phyloP scores from a whole-genome alignment of 2,329 filamentous ascomycete genomes.

The Phaeosphaeria sp. region DNA sequence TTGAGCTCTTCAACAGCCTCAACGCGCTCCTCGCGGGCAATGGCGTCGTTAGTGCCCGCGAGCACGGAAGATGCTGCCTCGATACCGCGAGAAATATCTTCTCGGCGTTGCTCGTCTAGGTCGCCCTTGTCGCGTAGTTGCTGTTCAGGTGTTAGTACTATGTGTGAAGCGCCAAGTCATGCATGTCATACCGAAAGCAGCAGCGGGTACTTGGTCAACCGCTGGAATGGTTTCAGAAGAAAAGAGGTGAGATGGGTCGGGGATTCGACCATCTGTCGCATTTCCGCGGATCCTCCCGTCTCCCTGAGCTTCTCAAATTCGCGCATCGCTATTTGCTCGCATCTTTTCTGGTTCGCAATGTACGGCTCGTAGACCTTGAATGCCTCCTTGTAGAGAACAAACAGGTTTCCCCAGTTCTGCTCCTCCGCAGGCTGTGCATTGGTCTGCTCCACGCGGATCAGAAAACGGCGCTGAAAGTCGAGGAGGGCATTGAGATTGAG shows the following conservation, averaged over 20 bases:
- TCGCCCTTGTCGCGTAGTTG: constrained; percentile 86
- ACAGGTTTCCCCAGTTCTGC: constrained; percentile 96
- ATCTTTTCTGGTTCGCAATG: constrained; percentile 94
- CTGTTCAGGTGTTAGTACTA: constrained; percentile 51
- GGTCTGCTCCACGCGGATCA: constrained; percentile 95
- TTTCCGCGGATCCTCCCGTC: constrained; percentile 68
- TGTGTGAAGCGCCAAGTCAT: constrained; percentile 5
- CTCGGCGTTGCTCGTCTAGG: constrained; percentile 71
- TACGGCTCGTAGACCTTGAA: constrained; percentile 97
- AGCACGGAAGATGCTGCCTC: constrained; percentile 83
- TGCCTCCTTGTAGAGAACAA: constrained; percentile 81
- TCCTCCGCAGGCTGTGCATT: constrained; percentile 78
- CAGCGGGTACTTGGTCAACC: constrained; percentile 91
- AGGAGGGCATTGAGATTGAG: constrained; percentile 93
- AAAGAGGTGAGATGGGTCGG: constrained; percentile 91
- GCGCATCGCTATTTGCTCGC: constrained; percentile 80
- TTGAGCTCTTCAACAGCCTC: constrained; percentile 85
- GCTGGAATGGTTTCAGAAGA: constrained; percentile 93
- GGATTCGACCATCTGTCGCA: constrained; percentile 79
- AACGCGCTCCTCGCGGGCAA: constrained; percentile 83
- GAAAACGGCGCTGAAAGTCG: constrained; percentile 92
- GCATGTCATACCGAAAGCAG: constrained; percentile 73
- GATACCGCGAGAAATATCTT: constrained; percentile 78
- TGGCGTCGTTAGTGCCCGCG: constrained; percentile 85
- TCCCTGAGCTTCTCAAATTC: constrained; percentile 86